These are phyloP conservation scores for Nosema bombycis DNA, from an alignment of 371 early-diverging fungal species.

Conservation along the genomic window DNA sequence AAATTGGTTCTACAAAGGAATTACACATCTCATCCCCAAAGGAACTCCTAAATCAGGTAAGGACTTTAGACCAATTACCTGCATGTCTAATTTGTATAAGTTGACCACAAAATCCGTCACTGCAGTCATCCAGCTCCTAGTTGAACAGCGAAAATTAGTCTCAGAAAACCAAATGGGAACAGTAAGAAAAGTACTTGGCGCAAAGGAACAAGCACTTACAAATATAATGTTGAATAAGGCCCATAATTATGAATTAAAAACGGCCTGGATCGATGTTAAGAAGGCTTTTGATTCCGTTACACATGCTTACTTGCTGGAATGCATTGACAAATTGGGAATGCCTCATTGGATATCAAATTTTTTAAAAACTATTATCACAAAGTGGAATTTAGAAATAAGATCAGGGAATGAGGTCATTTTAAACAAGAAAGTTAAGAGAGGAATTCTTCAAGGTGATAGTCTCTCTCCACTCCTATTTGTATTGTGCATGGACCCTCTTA, in stretches of 20 bases:
- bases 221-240: background rate
- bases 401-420: background rate
- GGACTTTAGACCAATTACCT: conserved; percentile 31
- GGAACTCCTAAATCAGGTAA: background rate
- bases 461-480: conserved; percentile 30
- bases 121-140: background rate
- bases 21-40: conserved; percentile 14
- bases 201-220: conserved; percentile 1
- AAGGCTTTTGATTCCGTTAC: background rate
- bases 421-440: conserved; percentile 14
- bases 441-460: conserved; percentile 25
- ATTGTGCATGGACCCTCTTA: conserved; percentile 29
- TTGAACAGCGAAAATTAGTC: background rate
- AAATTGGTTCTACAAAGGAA: conserved; percentile 26
- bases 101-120: conserved; percentile 19
- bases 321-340: background rate
- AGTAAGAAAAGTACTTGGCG: conserved; percentile 20
- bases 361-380: background rate
- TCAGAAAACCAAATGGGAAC: conserved; percentile 37
- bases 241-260: background rate
- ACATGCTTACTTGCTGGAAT: background rate
- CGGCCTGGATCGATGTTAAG: conserved; percentile 3
- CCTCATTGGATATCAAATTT: background rate
- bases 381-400: background rate
- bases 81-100: conserved; percentile 35